phyloP scores from a whole-genome alignment of 192 early-diverging fungal species.

The Phycomyces nitens region DNA sequence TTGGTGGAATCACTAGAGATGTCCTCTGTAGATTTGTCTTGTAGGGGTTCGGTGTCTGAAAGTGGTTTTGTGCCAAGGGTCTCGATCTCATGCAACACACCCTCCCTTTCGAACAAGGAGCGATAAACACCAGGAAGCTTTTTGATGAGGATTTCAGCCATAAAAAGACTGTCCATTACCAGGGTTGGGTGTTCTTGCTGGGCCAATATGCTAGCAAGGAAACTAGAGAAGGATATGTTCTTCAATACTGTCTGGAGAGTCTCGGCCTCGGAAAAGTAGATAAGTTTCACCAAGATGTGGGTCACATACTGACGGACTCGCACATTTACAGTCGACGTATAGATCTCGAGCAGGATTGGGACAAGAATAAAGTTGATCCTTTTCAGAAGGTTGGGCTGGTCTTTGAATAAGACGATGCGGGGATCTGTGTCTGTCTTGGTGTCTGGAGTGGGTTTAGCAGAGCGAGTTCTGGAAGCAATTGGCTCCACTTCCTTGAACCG shows the following conservation, averaged over 20 bases:
- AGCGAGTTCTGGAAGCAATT: conserved; percentile 32
- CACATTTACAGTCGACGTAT: conserved; percentile 61
- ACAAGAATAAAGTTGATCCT: conserved; percentile 50
- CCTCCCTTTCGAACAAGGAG: conserved; percentile 69
- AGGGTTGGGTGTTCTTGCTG: conserved; percentile 51
- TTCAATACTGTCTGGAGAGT: conserved; percentile 45
- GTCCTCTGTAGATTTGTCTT: not conserved
- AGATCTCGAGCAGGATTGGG: conserved; percentile 71
- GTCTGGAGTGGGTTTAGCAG: not conserved
- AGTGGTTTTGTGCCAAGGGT: conserved; percentile 12
- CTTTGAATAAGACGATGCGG: conserved; percentile 32
- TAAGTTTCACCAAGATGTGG: conserved; percentile 54
- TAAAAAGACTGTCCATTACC: conserved; percentile 55
- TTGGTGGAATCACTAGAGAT: too few relatives aligned
- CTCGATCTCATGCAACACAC: conserved; percentile 61
- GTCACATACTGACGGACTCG: conserved; percentile 62
- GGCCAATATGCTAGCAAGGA: conserved; percentile 43
- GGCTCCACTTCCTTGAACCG: conserved; percentile 18
- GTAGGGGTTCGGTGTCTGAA: conserved; percentile 1
- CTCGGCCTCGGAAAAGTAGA: conserved; percentile 44
- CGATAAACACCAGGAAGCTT: conserved; percentile 58
- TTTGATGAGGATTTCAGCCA: conserved; percentile 59
- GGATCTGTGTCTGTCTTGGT: conserved; percentile 23
- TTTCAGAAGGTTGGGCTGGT: conserved; percentile 35
- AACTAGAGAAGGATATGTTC: conserved; percentile 46